Base-by-base conservation (phyloP, 2,329 filamentous ascomycete genomes). In the Diaporthe citriasiana region DNA sequence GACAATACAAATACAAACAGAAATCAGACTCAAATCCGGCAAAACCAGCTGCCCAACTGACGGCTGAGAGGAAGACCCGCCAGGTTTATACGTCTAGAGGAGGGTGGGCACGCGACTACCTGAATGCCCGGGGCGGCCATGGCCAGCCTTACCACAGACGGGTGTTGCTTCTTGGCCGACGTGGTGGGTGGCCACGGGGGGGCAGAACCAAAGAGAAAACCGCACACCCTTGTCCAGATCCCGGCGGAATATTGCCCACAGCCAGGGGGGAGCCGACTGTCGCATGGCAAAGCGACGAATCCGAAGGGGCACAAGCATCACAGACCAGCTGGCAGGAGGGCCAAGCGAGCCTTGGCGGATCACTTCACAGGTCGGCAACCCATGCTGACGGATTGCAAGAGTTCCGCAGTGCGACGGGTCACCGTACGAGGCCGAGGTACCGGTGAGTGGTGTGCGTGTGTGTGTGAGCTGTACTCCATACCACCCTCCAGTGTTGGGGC, bases 341-440 rank as follows among this genome's bases (percentile, higher is more conserved):
- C 45, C 63, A 66, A 66, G 63, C 45, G 63, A 66, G 63, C 1
- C 63, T 66, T 66, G 63, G 63, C 63, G 47, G 45, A 35, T 51
- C 25, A 27, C 8, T 40, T 51, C 57, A 66, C 45, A 51, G 45
- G 63, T 51, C 63, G 45, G 47, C 47, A 12, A 51, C 47, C 63
- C 63, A 53, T 66, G 63, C 63, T 66, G 63, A 38, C 63, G 63
- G 63, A 35, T 51, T 45, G 40, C 35, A 50, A 19, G 7, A 66
- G 33, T 33, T 51, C 63, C 45, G 63, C 63, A 51, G 63, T 51
- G 45, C 63, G 45, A 66, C 60, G 45, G 45, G 60, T 19, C 60
- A 66, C 45, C 30, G 33, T 50, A 51, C 45, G 45, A 51, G 45
- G 33, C 63, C 63, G 63, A 66, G 33, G 30, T 27, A 15, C 63